Evolutionary conservation across 75 land plant genomes (phyloP).

Genomic region (Picea glauca): DNA sequence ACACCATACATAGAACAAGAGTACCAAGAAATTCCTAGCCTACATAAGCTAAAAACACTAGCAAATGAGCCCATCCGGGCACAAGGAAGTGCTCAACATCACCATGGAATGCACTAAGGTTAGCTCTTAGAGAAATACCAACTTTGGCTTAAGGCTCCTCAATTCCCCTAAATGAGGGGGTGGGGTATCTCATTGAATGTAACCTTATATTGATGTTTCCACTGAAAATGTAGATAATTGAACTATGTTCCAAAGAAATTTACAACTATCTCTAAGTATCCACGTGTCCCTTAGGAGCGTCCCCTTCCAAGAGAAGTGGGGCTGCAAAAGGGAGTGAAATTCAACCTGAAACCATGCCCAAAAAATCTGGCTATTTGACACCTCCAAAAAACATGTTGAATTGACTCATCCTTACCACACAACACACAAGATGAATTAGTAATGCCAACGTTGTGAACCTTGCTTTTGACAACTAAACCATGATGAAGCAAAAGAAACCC

Average conservation of each 20-base stretch:
- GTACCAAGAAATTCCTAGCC: background rate
- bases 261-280: background rate
- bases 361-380: background rate
- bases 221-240: background rate
- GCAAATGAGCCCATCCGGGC: background rate
- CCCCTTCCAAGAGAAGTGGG: background rate
- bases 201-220: background rate
- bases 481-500: too few species aligned
- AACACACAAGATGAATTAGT: background rate
- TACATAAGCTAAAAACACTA: background rate
- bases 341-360: background rate
- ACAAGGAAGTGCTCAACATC: background rate
- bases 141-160: background rate
- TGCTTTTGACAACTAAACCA: background rate
- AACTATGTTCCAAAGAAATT: background rate
- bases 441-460: background rate
- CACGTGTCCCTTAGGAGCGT: background rate
- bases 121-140: background rate
- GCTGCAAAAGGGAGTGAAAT: background rate
- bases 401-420: background rate
- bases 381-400: background rate
- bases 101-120: background rate
- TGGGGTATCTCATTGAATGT: background rate
- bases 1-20: background rate
- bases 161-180: background rate